phyloP scores from a whole-genome alignment of 169 alveolate species.

The Cryptosporidium muris region DNA sequence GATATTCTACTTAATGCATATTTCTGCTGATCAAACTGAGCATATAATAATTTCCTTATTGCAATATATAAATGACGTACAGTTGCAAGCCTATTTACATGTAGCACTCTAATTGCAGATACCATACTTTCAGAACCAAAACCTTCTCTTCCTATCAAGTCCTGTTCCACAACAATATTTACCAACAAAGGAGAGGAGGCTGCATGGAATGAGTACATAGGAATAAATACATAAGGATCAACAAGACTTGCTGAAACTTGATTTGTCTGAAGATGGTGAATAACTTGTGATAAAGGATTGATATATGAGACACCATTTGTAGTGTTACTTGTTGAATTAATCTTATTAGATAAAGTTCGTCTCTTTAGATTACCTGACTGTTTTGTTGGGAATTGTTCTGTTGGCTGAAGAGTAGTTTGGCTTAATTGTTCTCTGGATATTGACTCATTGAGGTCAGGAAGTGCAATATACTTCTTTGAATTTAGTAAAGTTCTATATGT shows the following conservation, averaged over 20 bases:
- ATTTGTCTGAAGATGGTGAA: constrained; percentile 38
- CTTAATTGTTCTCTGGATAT: too few species aligned
- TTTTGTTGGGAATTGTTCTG: constrained; percentile 24
- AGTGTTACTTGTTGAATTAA: not conserved
- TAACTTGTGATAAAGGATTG: constrained; percentile 38
- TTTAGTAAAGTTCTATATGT: constrained; percentile 5
- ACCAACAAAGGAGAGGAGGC: constrained; percentile 31
- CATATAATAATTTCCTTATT: constrained; percentile 26
- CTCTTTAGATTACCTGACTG: constrained; percentile 13
- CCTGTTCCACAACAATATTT: constrained; percentile 29
- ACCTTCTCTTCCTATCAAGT: constrained; percentile 38
- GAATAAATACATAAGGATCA: constrained; percentile 52
- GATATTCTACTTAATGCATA: too few species aligned
- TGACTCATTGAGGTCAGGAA: too few species aligned
- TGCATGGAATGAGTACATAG: constrained; percentile 35
- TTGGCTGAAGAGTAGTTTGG: not conserved
- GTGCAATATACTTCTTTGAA: too few species aligned
- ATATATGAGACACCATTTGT: constrained; percentile 2
- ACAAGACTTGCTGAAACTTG: constrained; percentile 36
- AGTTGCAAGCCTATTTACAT: constrained; percentile 55
- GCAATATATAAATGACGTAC: constrained; percentile 29
- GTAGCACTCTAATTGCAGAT: constrained; percentile 34
- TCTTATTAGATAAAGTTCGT: constrained; percentile 12
- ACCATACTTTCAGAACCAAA: constrained; percentile 40
- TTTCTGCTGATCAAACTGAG: not conserved